Evolutionary conservation across 768 basidiomycete species (phyloP), one percentile per base, ranked within the genome.

Genomic region (Russula ochroleuca): DNA sequence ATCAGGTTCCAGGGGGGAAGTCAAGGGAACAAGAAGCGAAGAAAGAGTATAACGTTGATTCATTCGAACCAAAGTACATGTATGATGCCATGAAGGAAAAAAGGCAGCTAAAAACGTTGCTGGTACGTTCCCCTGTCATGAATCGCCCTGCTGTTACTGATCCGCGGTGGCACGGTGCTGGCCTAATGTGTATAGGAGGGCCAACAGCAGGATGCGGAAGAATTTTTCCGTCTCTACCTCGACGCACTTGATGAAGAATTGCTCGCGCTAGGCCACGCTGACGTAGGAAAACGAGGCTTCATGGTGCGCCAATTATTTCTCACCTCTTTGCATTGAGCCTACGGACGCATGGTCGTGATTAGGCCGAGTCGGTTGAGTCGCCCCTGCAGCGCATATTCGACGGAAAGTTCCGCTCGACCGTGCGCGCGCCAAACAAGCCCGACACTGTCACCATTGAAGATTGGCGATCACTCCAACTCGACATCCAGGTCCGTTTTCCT

Each of bases 171-270:
- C n/a, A n/a, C n/a, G n/a, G n/a, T 31, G 37, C 62, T 28, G 57
- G 69, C 43, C 31, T 60, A 67, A 35, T 7, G 53, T 40, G 37
- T 33, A 7, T 67, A 93, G 84, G 85, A 90, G 41, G 94, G 94
- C 0, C 90, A 93, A 62, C 96, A 99, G 75, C 95, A 99, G 73
- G 96, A 99, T 64, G 96, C 95, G 9, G 95, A 99, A 74, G 96
- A 99, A 74, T 98, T 97, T 74, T 79, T 98, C 21, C 96, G 96
- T 3, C 98, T 97, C 76, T 95, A 92, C 76, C 79, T 98, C 35
- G 94, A 98, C 69, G 91, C 94, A 0, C 78, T 99, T 7, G 93
- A 96, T 73, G 96, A 99, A 72, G 96, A 98, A 76, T 73, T 98
- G 13, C 75, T 92, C 3, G 79, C 80, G 4, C 75, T 96, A 23